Evolutionary conservation across 2,329 filamentous ascomycete species (phyloP).

Genomic region (Fragosphaeria purpurea): DNA sequence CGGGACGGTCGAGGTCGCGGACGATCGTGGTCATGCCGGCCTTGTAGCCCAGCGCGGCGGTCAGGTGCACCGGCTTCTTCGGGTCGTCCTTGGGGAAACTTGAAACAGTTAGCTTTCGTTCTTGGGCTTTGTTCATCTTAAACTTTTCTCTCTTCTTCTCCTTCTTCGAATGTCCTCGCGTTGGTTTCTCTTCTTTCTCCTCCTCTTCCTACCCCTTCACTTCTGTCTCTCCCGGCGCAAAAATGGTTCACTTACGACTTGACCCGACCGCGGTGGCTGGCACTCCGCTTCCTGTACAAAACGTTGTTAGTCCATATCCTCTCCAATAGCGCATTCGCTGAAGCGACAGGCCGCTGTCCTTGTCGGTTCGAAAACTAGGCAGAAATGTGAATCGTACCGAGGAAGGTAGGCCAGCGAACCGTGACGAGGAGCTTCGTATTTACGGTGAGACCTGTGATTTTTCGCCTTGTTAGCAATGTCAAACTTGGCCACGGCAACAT

Average conservation of each 20-base stretch:
- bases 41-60: conserved; percentile 98
- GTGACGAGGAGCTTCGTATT: conserved; percentile 81
- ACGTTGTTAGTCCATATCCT: conserved; percentile 9
- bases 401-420: conserved; percentile 83
- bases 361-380: too few species aligned
- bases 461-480: background rate
- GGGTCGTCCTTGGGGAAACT: conserved; percentile 99
- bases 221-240: background rate
- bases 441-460: conserved; percentile 39
- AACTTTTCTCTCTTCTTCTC: background rate
- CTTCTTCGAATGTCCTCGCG: too few species aligned
- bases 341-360: too few species aligned
- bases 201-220: too few species aligned
- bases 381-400: conserved; percentile 13
- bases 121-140: background rate
- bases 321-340: background rate
- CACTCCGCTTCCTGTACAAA: conserved; percentile 14
- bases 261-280: conserved; percentile 46
- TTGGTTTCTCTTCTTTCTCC: background rate
- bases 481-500: background rate
- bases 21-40: conserved; percentile 99
- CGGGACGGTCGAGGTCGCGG: conserved; percentile 96
- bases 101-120: conserved; percentile 15
- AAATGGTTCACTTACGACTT: conserved; percentile 65
- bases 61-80: conserved; percentile 99